Conservation (phyloP, 257 asterid species). For the Hygrophila difformis region DNA sequence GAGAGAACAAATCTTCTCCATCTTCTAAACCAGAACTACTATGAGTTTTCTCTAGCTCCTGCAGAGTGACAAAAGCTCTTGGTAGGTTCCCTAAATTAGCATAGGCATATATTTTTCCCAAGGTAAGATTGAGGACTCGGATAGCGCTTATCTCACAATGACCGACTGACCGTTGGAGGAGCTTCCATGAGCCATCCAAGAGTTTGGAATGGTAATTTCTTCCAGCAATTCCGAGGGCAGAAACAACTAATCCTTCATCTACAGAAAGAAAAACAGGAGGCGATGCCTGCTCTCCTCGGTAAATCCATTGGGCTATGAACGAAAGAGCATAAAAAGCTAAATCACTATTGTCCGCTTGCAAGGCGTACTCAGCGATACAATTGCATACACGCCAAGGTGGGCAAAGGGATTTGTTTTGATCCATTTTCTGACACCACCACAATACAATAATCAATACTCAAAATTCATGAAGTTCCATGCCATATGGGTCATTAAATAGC, state of each 20-base stretch:
- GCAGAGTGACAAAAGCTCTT: slow-evolving; percentile 77
- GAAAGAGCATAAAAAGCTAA: slow-evolving; percentile 60
- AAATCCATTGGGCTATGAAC: slow-evolving; percentile 78
- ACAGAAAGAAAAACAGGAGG: slow-evolving; percentile 46
- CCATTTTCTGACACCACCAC: slow-evolving; percentile 64
- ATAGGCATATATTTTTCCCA: slow-evolving; percentile 59
- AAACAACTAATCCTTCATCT: slow-evolving; percentile 58
- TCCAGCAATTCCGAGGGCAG: slow-evolving; percentile 84
- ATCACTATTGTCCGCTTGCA: slow-evolving; percentile 58
- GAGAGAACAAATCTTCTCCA: slow-evolving; percentile 55
- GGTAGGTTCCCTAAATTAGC: slow-evolving; percentile 72
- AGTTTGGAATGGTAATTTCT: slow-evolving; percentile 67
- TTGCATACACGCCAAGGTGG: slow-evolving; percentile 72
- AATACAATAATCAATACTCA: slow-evolving; percentile 13
- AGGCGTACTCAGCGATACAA: slow-evolving; percentile 56
- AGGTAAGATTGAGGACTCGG: slow-evolving; percentile 73
- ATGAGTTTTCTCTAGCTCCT: slow-evolving; percentile 61
- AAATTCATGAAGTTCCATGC: no score
- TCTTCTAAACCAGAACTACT: slow-evolving; percentile 36
- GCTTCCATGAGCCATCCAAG: slow-evolving; percentile 76
- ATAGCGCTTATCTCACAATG: slow-evolving; percentile 46
- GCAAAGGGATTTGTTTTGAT: slow-evolving; percentile 64
- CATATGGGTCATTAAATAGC: slow-evolving; percentile 13
- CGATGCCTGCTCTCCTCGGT: slow-evolving; percentile 47
- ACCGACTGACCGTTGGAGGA: slow-evolving; percentile 71